Base-by-base conservation (phyloP, 2,329 filamentous ascomycete genomes). In the Xylariaceae sp. region DNA sequence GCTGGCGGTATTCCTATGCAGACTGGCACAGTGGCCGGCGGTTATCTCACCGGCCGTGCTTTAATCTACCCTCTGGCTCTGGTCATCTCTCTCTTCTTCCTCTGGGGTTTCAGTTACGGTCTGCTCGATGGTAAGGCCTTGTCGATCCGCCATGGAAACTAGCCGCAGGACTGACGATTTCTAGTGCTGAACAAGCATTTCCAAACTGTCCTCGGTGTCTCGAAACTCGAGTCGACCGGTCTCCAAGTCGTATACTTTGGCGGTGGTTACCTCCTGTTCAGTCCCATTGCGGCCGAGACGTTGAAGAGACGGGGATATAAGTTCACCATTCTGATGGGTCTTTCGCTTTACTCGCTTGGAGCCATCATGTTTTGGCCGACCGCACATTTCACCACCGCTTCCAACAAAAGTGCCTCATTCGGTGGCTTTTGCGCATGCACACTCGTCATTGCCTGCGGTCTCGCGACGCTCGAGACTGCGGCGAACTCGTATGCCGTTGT, bases 361-460 rank as follows among this genome's bases (percentile, higher is more conserved):
- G 71, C 72, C 4, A 42, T 45, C 33, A 43, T 43, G 39, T 42
- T 45, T 37, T 45, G 43, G 43, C 41, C 40, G 2, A 43, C 41
- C 2, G 44, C 41, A 4, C 44, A 43, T 4, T 43, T 43, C 36
- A 19, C 40, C 24, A 60, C 62, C 24, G 50, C 59, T 0, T 73
- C 71, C 39, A 71, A 79, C 54, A 73, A 74, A 47, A 71, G 74
- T 34, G 69, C 73, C 39, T 83, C 78, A 12, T 89, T 88, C 54
- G 78, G 74, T 16, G 85, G 84, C 12, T 88, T 87, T 66, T 87
- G 82, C 53, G 79, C 76, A 19, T 74, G 67, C 50, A 77, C 84
- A 49, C 86, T 88, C 61, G 76, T 46, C 34, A 41, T 47, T 39
- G 35, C 30, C 17, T 37, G 41, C 37, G 43, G 44, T 13, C 30